Evolutionary conservation across 2,329 filamentous ascomycete genomes (phyloP).

Genomic region (Trichoderma atrobrunneum): DNA sequence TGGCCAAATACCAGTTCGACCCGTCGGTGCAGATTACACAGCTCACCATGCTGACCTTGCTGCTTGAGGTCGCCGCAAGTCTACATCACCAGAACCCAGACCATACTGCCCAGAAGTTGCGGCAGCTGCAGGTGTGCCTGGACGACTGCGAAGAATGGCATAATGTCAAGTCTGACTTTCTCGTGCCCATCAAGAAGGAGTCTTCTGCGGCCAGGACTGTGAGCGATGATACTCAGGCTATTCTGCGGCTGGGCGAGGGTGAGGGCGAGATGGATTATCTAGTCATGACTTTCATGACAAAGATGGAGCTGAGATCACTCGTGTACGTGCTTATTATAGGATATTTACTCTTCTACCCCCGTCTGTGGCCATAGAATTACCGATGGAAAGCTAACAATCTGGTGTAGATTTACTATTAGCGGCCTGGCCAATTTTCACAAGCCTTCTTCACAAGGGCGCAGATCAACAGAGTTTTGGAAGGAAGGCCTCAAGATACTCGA

Average conservation of each 20-base stretch:
- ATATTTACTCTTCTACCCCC: neutral
- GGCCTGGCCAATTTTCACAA: constrained; percentile 48
- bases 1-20: constrained; percentile 67
- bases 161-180: constrained; percentile 46
- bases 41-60: constrained; percentile 61
- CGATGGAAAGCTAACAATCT: constrained; percentile 21
- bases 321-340: constrained; percentile 42
- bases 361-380: neutral
- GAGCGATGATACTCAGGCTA: constrained; percentile 54
- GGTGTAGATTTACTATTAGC: constrained; percentile 51
- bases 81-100: constrained; percentile 61
- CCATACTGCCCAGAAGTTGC: constrained; percentile 57
- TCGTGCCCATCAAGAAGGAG: constrained; percentile 56
- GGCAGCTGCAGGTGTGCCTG: constrained; percentile 58
- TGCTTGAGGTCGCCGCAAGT: constrained; percentile 68
- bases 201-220: constrained; percentile 48
- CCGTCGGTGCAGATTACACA: constrained; percentile 62
- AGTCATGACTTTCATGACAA: constrained; percentile 59
- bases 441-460: constrained; percentile 33
- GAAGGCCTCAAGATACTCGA: constrained; percentile 46
- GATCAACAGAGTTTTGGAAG: constrained; percentile 40
- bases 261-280: constrained; percentile 52
- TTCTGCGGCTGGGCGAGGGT: constrained; percentile 49
- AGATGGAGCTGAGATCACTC: constrained; percentile 55
- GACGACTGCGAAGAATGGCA: constrained; percentile 56